phyloP scores from a whole-genome alignment of 1,284 basidiomycete species.

The Caloboletus firmus region DNA sequence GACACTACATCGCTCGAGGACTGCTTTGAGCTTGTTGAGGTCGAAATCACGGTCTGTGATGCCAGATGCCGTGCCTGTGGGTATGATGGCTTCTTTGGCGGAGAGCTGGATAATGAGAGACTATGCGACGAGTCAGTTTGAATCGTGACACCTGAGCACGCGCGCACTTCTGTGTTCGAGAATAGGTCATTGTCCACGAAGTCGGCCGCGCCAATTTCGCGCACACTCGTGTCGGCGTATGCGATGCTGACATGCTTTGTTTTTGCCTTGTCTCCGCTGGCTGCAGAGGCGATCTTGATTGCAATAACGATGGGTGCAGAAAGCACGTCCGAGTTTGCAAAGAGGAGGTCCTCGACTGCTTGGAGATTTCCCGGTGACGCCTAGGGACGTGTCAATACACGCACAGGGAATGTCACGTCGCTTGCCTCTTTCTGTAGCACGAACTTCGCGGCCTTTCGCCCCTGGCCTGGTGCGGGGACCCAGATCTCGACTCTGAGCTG shows the following conservation, averaged over 20 bases:
- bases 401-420: background rate
- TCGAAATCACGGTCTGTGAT: constrained; percentile 83
- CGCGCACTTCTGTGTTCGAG: constrained; percentile 86
- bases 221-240: constrained; percentile 74
- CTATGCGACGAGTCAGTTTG: constrained; percentile 41
- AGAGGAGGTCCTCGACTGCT: constrained; percentile 92
- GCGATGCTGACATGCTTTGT: constrained; percentile 68
- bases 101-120: constrained; percentile 95
- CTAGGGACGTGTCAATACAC: constrained; percentile 39
- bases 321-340: constrained; percentile 79
- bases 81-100: constrained; percentile 88
- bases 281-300: constrained; percentile 69
- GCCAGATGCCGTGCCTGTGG: constrained; percentile 66
- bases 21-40: constrained; percentile 77
- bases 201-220: constrained; percentile 78
- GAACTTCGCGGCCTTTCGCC: constrained; percentile 76
- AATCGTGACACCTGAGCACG: background rate
- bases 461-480: constrained; percentile 69
- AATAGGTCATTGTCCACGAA: constrained; percentile 96
- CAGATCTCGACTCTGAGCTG: constrained; percentile 97
- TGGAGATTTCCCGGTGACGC: constrained; percentile 96
- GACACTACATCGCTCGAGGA: constrained; percentile 88
- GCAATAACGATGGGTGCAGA: constrained; percentile 91
- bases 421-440: constrained; percentile 75
- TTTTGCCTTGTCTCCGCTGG: constrained; percentile 52